These are phyloP conservation scores for Nigrospora osmanthi DNA, from an alignment of 2,329 filamentous ascomycete genomes.

Conservation along the genomic window DNA sequence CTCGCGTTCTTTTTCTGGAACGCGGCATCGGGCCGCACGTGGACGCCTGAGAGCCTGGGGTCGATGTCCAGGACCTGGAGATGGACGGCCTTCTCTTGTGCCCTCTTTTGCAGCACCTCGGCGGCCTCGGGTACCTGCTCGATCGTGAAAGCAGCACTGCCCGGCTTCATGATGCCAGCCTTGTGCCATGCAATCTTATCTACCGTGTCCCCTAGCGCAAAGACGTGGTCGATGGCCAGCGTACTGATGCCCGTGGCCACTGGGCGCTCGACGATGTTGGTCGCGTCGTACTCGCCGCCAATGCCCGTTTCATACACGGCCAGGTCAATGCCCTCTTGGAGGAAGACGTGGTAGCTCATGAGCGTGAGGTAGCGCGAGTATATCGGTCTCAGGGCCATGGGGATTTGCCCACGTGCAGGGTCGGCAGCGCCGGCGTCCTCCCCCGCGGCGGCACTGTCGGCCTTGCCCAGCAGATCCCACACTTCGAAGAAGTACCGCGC, in stretches of 20 bases:
- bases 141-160: slow-evolving; percentile 49
- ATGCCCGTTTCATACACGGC: slow-evolving; percentile 62
- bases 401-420: slow-evolving; percentile 18
- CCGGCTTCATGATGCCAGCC: slow-evolving; percentile 60
- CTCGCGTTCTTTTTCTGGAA: slow-evolving; percentile 53
- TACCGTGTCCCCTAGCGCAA: slow-evolving; percentile 52
- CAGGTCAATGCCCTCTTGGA: slow-evolving; percentile 52
- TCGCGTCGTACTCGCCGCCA: slow-evolving; percentile 62
- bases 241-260: slow-evolving; percentile 54
- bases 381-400: slow-evolving; percentile 37
- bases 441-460: slow-evolving; percentile 1
- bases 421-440: neutral
- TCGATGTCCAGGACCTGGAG: slow-evolving; percentile 40
- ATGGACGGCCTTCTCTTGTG: slow-evolving; percentile 41
- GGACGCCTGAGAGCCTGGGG: slow-evolving; percentile 33
- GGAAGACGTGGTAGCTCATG: slow-evolving; percentile 60
- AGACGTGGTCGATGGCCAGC: slow-evolving; percentile 64
- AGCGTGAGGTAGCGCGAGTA: slow-evolving; percentile 58
- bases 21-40: slow-evolving; percentile 40
- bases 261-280: slow-evolving; percentile 55
- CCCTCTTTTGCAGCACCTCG: slow-evolving; percentile 39
- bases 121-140: slow-evolving; percentile 38
- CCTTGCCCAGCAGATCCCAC: slow-evolving; percentile 44
- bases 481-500: slow-evolving; percentile 61
- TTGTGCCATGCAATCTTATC: slow-evolving; percentile 69